Base-by-base conservation (phyloP, 352 stramenopile species). In the Thalassiosira mediterranea region DNA sequence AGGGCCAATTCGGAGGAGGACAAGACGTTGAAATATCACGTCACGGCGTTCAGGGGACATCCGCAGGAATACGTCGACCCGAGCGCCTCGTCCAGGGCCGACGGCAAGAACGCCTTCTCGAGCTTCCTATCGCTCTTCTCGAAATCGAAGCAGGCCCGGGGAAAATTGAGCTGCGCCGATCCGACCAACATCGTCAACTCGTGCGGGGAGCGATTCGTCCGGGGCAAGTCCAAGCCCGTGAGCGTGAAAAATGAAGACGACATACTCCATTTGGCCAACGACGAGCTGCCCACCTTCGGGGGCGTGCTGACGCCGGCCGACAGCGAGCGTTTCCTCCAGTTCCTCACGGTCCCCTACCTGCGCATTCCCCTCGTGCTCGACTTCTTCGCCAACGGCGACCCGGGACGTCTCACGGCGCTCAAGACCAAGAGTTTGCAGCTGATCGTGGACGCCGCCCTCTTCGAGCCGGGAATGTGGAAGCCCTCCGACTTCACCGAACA, bases 331-430 rank as follows among this genome's bases (percentile, higher is more conserved):
- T 94, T 99, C 59, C 93, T 99, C 64, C 96, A 97, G 75, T 99
- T 99, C 79, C 91, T 99, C 58, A 99, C 97, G 3, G 97, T 98
- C 5, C 97, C 97, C 28, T 99, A 99, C 73, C 95, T 98, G 28
- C 82, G 96, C 19, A 99, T 99, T 71, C 97, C 97, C 31, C 90
- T 99, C 3, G 92, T 99, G 28, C 80, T 98, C 5, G 95, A 97
- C 46, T 99, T 99, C 67, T 99, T 99, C 64, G 93, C 96, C 1
- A 94, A 94, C 67, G 89, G 89, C 25, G 91, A 95, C 67, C 90
- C 91, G 40, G 75, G 72, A 42, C 69, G 91, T 46, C 72, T 96
- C 5, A 85, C 89, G 19, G 86, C 84, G 11, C 71, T 96, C 4
- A 91, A 91, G 46, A 90, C 87, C 19, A 93, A 93, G 47, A 91